These are phyloP conservation scores for Rubroshorea leprosula DNA, from an alignment of 345 rosid species.

Conservation along the genomic window DNA sequence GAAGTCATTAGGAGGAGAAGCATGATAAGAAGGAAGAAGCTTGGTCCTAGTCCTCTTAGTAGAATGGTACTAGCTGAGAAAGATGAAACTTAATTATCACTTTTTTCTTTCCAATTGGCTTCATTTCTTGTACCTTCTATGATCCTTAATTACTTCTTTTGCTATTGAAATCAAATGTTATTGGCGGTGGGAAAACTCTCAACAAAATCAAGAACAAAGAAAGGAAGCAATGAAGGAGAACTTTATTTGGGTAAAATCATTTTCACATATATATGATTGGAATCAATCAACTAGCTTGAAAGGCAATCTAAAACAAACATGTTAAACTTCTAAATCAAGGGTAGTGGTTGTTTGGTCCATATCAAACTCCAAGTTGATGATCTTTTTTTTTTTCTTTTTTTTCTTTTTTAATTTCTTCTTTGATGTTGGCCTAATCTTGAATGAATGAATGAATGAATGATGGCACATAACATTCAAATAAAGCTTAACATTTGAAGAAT, in stretches of 20 bases:
- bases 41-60: conserved; percentile 89
- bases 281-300: conserved; percentile 27
- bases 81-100: conserved; percentile 9
- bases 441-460: too few species aligned
- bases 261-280: not conserved
- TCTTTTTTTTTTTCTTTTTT: not conserved
- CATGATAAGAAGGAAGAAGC: conserved; percentile 56
- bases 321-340: conserved; percentile 20
- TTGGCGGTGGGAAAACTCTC: not conserved
- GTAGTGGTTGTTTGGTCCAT: conserved; percentile 25
- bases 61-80: conserved; percentile 65
- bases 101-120: conserved; percentile 1
- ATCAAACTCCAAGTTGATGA: conserved; percentile 11
- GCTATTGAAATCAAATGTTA: not conserved
- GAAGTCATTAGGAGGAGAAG: conserved; percentile 71
- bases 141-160: not conserved
- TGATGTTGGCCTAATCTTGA: not conserved
- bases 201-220: not conserved
- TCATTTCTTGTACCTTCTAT: not conserved
- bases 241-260: not conserved
- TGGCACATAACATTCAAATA: not conserved
- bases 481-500: not conserved
- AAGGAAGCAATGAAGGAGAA: not conserved
- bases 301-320: conserved; percentile 19
- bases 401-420: not conserved